Conservation (phyloP, 1,284 basidiomycete genomes). For the Cutaneotrichosporon cavernicola region DNA sequence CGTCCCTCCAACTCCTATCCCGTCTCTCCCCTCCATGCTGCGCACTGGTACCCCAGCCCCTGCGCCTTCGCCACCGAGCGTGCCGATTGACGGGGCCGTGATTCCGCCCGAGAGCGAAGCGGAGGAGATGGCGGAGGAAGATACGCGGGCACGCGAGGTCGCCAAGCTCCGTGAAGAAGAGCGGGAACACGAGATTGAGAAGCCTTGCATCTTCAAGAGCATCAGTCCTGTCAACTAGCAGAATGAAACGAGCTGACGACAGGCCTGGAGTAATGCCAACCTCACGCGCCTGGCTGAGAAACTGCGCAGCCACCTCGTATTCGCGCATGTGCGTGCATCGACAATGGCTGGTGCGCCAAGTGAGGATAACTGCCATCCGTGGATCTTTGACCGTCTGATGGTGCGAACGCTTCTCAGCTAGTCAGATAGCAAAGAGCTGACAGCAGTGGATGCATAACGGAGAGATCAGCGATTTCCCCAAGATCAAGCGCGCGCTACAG, state of each 20-base stretch:
- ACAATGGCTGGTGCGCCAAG: slow-evolving; percentile 65
- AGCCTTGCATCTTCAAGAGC: slow-evolving; percentile 96
- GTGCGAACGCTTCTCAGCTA: slow-evolving; percentile 53
- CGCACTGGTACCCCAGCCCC: slow-evolving; percentile 17
- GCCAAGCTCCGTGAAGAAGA: slow-evolving; percentile 36
- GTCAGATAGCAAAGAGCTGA: not conserved
- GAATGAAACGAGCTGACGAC: slow-evolving; percentile 3
- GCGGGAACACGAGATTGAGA: slow-evolving; percentile 70
- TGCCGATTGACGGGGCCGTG: slow-evolving; percentile 12
- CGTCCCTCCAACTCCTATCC: not conserved
- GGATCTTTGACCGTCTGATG: slow-evolving; percentile 83
- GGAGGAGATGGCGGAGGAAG: slow-evolving; percentile 20
- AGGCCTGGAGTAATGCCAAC: slow-evolving; percentile 95
- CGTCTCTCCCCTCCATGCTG: slow-evolving; percentile 17
- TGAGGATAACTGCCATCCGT: slow-evolving; percentile 92
- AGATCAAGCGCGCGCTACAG: slow-evolving; percentile 78
- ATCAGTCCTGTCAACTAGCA: slow-evolving; percentile 71
- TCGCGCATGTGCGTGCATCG: slow-evolving; percentile 88
- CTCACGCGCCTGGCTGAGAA: slow-evolving; percentile 86
- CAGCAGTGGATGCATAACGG: slow-evolving; percentile 93
- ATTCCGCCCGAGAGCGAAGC: not conserved
- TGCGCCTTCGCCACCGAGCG: not conserved
- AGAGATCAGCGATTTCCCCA: slow-evolving; percentile 72
- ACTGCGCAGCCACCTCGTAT: slow-evolving; percentile 88
- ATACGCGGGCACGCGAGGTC: slow-evolving; percentile 30